Evolutionary conservation across 2,329 filamentous ascomycete species (phyloP), one percentile per base, ranked within the genome.

Genomic region (Teratosphaeria nubilosa): DNA sequence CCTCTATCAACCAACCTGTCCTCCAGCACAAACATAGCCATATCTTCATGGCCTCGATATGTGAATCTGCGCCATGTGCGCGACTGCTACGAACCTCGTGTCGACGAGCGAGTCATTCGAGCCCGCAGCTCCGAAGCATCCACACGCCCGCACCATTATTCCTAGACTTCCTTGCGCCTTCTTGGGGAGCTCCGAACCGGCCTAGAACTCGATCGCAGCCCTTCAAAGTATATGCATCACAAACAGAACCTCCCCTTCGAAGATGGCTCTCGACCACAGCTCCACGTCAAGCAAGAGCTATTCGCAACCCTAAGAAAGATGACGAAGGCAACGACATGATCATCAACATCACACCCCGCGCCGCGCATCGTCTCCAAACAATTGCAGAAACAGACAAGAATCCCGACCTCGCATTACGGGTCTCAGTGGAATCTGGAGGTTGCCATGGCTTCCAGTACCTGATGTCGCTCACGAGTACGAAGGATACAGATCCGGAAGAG

Each of bases 371-470:
- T 37, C 83, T 96, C 32, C 80, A 83, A 59, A 82, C 90, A 64
- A 95, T 78, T 66, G 70, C 72, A 62, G 72, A 65, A 60, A 78
- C 60, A 59, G 79, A 73, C 64, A 60, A 66, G 61, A 95, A 95
- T 71, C 89, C 90, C 1, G 80, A 88, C 68, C 83, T 95, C 32
- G 89, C 91, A 25, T 81, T 99, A n/a, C 88, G 92, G 56, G 88
- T 99, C 64, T 86, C 88, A 61, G 91, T 99, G 59, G 91, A 95
- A 70, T 90, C 87, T 58, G 94, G 94, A 63, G 94, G 94, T 58
- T 99, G 94, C 73, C 94, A 99, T 74, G 94, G 94, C 54, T 99
- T 99, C 73, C 94, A 99, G 72, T 99, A 99, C 71, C 77, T 95
- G 53, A 96, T 99, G 89, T 89, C 86, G 16, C 80, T 97, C 3